These are phyloP conservation scores for Poa annua DNA, from an alignment of 176 grass and related monocot species.

Conservation along the genomic window DNA sequence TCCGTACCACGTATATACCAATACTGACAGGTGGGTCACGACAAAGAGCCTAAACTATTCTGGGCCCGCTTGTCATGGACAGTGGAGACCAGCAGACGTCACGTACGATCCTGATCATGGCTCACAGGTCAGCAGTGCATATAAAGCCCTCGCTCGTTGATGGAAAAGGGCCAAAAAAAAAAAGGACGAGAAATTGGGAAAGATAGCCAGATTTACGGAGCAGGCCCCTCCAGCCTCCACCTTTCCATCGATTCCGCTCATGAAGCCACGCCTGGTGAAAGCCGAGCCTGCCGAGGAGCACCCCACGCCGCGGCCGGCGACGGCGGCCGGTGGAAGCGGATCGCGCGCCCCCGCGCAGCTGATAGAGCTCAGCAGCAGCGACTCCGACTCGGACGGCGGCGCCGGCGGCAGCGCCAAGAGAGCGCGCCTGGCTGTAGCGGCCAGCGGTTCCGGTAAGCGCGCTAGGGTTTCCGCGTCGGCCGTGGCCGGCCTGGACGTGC, in stretches of 20 bases:
- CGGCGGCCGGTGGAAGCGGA: background rate
- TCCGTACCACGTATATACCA: background rate
- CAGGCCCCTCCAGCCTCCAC: background rate
- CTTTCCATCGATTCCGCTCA: background rate
- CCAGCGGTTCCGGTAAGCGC: slow-evolving; percentile 23
- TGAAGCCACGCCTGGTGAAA: slow-evolving; percentile 56
- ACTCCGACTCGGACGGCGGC: slow-evolving; percentile 57
- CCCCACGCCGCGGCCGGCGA: background rate
- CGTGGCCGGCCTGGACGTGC: slow-evolving; percentile 43
- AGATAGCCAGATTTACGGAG: slow-evolving; percentile 17
- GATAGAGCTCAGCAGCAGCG: slow-evolving; percentile 83
- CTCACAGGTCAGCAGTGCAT: background rate
- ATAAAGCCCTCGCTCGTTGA: background rate
- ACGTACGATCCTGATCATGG: background rate
- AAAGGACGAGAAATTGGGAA: background rate
- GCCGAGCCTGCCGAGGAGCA: slow-evolving; percentile 40
- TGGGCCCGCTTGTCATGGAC: background rate
- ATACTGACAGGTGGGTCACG: background rate
- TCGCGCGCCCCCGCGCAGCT: background rate
- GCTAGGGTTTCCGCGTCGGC: slow-evolving; percentile 44
- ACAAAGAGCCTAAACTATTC: accelerated
- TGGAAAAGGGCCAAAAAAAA: background rate
- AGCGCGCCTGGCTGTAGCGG: slow-evolving; percentile 8
- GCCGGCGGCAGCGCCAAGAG: slow-evolving; percentile 34
- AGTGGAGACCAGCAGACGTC: background rate